Evolutionary conservation across 2,329 filamentous ascomycete species (phyloP).

Genomic region (Fusarium succisae): DNA sequence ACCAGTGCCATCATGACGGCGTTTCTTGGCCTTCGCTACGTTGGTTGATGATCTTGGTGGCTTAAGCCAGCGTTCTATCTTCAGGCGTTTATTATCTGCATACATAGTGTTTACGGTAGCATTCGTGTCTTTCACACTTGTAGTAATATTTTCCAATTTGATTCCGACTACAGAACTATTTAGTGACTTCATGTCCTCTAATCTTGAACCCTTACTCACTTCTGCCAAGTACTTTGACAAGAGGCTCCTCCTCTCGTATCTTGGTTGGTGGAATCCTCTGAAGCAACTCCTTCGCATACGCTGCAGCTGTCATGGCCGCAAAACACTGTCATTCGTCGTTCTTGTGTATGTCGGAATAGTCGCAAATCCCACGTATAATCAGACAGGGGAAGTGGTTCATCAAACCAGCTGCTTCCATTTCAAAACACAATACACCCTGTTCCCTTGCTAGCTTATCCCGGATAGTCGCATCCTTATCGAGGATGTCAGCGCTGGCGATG

Average conservation of each 20-base stretch:
- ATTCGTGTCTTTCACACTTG: not conserved
- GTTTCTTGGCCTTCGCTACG: not conserved
- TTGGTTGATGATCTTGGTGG: constrained; percentile 21
- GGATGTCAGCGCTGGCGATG: not conserved
- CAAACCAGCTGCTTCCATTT: not conserved
- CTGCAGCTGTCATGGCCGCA: not conserved
- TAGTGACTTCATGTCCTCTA: not conserved
- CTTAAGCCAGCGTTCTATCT: constrained; percentile 22
- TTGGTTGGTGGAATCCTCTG: not conserved
- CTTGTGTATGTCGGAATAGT: constrained; percentile 50
- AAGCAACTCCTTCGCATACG: not conserved
- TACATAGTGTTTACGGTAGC: not conserved
- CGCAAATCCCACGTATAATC: constrained; percentile 49
- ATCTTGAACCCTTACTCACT: fast-evolving
- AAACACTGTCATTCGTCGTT: not conserved
- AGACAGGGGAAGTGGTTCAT: constrained; percentile 43
- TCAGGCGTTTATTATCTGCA: fast-evolving
- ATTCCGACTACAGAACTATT: not conserved
- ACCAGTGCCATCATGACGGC: no score
- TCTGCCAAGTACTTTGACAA: fast-evolving
- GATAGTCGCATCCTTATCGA: constrained; percentile 4
- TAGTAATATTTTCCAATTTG: not conserved
- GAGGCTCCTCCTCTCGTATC: fast-evolving
- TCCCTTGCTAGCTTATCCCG: not conserved
- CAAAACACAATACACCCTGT: not conserved